Base-by-base conservation (phyloP, 108 stramenopile genomes). In the Cyclostephanos invisitatus region DNA sequence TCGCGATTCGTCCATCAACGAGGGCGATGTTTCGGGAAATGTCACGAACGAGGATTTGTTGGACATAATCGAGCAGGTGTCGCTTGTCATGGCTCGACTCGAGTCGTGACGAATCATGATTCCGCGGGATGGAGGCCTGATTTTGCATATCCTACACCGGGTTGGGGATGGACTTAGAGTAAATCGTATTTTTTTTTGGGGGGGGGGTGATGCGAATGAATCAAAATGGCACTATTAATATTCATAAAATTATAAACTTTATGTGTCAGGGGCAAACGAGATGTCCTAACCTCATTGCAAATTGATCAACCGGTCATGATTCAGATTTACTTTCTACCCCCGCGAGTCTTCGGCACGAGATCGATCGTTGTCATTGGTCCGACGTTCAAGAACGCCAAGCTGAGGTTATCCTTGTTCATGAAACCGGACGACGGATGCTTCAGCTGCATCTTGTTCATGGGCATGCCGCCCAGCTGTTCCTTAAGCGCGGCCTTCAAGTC, bases 381-480 rank as follows among this genome's bases (percentile, higher is more conserved):
- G 22, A 91, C 79, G 58, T 91, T 91, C 28, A 91, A 68, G 65
- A 83, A 70, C 6, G 88, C 94, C 63, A 95, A 69, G 14, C 83
- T 82, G 5, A 76, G 28, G 21, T 55, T 79, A 77, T 83, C 87
- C 71, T 92, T 86, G 50, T 89, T 91, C 71, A 91, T 69, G 60
- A 93, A 96, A 7, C 84, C 89, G 42, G 66, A 64, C 8, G 62
- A 71, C 9, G 75, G 56, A 60, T 85, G 78, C 73, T 87, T 91
- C 48, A 96, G 70, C 74, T 93, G 91, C 72, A 92, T 89, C 56
- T 96, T 96, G 75, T 96, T 96, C 48, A 75, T 66, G 8, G 91
- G 91, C 90, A 96, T 96, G 18, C 76, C 85, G 53, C 85, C 86
- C 53, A 92, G 67, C 56, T 87, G 80, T 5, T 49, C 42, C 47